Evolutionary conservation across 768 basidiomycete species (phyloP), one percentile per base, ranked within the genome.

Genomic region (Coprinopsis sp.): DNA sequence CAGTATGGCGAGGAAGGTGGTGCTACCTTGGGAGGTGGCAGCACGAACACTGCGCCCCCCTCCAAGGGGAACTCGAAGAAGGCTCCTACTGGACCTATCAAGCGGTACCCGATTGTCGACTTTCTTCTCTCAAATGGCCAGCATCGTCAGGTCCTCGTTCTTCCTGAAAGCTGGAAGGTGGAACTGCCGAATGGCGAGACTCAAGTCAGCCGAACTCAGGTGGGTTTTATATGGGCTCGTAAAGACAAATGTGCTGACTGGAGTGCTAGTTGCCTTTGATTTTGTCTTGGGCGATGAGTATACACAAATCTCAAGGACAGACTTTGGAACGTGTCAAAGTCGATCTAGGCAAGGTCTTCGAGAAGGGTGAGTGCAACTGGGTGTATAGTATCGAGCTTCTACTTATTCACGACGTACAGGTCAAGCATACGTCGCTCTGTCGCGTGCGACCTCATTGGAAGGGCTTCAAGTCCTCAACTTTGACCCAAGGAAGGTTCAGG

Each of bases 251-350:
- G 24, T 48, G 24, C 42, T 25, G 14, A 33, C n/a, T 34, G 36
- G 24, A n/a, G 14, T 27, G 10, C 14, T 54, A 94, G 90, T 63
- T 95, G 2, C 91, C 91, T 0, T 62, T 97, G 21, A 93, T 96
- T 49, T 73, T 95, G 30, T 78, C 94, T 0, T 98, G 94, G 95
- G 94, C 95, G 0, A 95, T 97, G 91, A 90, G 87, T 37, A 98
- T 98, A 52, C 96, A 99, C 65, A 99, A 99, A 62, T 89, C 88
- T 10, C 96, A 99, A 64, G 96, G 96, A 8, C 96, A 98, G 64
- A 98, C 96, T 0, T 72, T 99, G 8, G 87, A 93, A 21, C 81
- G 91, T 37, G 94, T 98, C 55, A 95, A 88, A 60, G 94, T 98
- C 34, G 94, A 98, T 59, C 73, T 99, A 28, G 82, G 82, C 24